Evolutionary conservation across 2,329 filamentous ascomycete genomes (phyloP), one percentile per base, ranked within the genome.

Genomic region (Aureobasidium sp.): DNA sequence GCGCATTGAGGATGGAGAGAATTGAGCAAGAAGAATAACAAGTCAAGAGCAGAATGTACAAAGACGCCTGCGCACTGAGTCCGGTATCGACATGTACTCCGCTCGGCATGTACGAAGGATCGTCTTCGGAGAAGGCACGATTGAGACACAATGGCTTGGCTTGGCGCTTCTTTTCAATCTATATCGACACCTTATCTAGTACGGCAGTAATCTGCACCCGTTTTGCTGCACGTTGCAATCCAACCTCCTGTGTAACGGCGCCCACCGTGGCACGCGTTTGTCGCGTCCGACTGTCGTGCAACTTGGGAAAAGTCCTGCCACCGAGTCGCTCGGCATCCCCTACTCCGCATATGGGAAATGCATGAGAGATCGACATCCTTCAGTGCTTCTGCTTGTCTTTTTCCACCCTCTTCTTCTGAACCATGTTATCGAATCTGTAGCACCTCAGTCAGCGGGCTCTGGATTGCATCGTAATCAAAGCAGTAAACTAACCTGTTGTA

Each of bases 361-460:
- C 53, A 57, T 55, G 27, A 29, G 26, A 29, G 26, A 17, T n/a
- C 44, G 5, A n/a, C 2, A n/a, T 51, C 34, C 29, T 23, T 71
- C 63, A 77, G 67, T 77, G 74, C 69, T 73, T 73, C 68, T 71
- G 69, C 63, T 73, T 74, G 59, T 69, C 70, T 65, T 71, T 74
- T 69, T 73, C 74, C 64, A 66, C 70, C 64, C 69, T 68, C 69
- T 76, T 75, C 68, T 71, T 68, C 67, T 68, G 68, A n/a, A 81
- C 77, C 62, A 79, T 65, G 17, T 68, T 66, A 66, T 78, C 74
- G 64, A 81, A 78, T 59, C 64, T 68, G 63, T 32, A 36, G 20
- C 29, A 46, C 26, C 23, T 52, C 8, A 44, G 48, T 46, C 10
- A 57, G 29, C 26, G 15, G 4, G 2, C 5, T n/a, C 10, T 13